Evolutionary conservation across 2,329 filamentous ascomycete species (phyloP).

Genomic region (Drechslera avenae): DNA sequence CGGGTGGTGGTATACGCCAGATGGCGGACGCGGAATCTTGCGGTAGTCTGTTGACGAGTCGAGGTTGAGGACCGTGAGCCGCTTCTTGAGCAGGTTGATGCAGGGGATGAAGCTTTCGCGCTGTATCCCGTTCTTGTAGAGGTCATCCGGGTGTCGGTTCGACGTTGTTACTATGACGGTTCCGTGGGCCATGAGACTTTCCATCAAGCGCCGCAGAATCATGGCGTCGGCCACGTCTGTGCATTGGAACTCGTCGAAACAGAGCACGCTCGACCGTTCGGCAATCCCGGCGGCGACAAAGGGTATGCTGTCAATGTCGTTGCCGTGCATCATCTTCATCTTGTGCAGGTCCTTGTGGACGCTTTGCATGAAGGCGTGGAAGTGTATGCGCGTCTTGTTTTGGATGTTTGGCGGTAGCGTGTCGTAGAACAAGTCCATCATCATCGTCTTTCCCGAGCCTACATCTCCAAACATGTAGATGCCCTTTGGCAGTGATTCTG

Average conservation of each 20-base stretch:
- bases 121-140: slow-evolving; percentile 98
- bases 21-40: slow-evolving; percentile 90
- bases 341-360: slow-evolving; percentile 89
- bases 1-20: slow-evolving; percentile 90
- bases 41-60: slow-evolving; percentile 96
- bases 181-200: slow-evolving; percentile 93
- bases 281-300: slow-evolving; percentile 96
- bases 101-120: slow-evolving; percentile 93
- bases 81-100: slow-evolving; percentile 85
- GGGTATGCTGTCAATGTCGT: slow-evolving; percentile 86
- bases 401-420: slow-evolving; percentile 80
- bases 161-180: slow-evolving; percentile 95
- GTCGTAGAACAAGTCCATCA: slow-evolving; percentile 98
- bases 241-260: slow-evolving; percentile 98
- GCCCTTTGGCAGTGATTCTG: slow-evolving; percentile 79
- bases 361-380: slow-evolving; percentile 99
- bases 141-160: slow-evolving; percentile 92
- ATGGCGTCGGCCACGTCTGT: slow-evolving; percentile 98
- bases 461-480: slow-evolving; percentile 97
- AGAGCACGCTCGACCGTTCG: slow-evolving; percentile 80
- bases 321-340: slow-evolving; percentile 87
- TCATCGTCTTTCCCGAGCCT: slow-evolving; percentile 97
- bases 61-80: slow-evolving; percentile 88
- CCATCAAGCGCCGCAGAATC: slow-evolving; percentile 88
- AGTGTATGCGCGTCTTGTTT: slow-evolving; percentile 91